Conservation (phyloP, 2,329 filamentous ascomycete genomes). For the Hirsutella minnesotensis region DNA sequence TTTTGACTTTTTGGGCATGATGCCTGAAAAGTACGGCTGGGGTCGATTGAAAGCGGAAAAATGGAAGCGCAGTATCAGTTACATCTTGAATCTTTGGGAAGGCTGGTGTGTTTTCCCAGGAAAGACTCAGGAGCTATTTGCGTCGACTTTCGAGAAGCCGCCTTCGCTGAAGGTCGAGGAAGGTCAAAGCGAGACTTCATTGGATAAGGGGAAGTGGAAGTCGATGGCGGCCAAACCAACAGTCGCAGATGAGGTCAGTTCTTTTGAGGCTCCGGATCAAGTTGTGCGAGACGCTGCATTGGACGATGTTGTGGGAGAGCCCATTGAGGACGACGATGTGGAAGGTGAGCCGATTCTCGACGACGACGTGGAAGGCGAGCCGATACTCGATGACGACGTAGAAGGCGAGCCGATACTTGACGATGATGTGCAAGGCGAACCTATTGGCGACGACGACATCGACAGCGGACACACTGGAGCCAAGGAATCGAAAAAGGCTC, state of each 20-base stretch:
- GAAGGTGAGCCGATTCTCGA: conserved; percentile 29
- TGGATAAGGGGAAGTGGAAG: conserved; percentile 36
- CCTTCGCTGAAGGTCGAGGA: conserved; percentile 28
- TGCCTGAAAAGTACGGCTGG: conserved; percentile 65
- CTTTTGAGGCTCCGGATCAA: conserved; percentile 19
- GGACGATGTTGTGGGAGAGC: conserved; percentile 30
- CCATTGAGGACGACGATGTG: conserved; percentile 35
- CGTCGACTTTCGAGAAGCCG: conserved; percentile 58
- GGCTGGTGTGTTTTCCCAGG: conserved; percentile 63
- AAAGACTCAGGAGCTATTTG: conserved; percentile 60
- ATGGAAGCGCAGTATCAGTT: conserved; percentile 65
- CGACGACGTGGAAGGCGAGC: conserved; percentile 26
- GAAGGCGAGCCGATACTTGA: conserved; percentile 24
- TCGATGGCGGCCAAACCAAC: conserved; percentile 27
- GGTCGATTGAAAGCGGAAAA: conserved; percentile 73
- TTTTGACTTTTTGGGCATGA: conserved; percentile 63
- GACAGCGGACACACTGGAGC: conserved; percentile 18
- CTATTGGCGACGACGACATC: conserved; percentile 25
- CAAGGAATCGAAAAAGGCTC: no score
- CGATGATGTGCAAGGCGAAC: conserved; percentile 12
- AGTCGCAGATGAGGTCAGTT: conserved; percentile 2
- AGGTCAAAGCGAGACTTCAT: conserved; percentile 13
- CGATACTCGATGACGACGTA: conserved; percentile 28
- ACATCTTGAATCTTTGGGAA: conserved; percentile 60
- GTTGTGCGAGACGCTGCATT: conserved; percentile 26